Conservation (phyloP, 768 basidiomycete species). For the Pisolithus albus region DNA sequence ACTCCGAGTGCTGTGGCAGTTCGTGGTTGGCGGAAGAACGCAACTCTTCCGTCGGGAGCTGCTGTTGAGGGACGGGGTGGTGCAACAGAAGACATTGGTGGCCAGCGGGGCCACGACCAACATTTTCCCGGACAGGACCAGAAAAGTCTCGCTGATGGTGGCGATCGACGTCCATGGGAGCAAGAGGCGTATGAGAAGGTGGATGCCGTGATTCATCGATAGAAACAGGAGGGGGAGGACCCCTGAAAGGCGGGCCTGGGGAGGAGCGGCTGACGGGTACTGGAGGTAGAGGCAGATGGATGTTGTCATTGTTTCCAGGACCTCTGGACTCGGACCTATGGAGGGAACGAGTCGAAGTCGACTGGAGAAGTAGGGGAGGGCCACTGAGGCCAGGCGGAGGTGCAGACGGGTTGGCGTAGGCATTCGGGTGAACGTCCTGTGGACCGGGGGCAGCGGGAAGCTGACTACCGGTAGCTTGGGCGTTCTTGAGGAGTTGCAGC, state of each 20-base stretch:
- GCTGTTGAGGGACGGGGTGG: constrained; percentile 59
- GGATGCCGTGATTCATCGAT: constrained; percentile 68
- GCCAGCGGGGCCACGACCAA: constrained; percentile 46
- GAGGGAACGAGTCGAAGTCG: constrained; percentile 36
- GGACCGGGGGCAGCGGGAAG: constrained; percentile 87
- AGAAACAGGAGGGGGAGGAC: constrained; percentile 76
- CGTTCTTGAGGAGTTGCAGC: constrained; percentile 69
- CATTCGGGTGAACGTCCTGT: constrained; percentile 93
- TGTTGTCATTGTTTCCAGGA: constrained; percentile 31
- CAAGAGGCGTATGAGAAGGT: constrained; percentile 62
- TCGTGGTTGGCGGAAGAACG: constrained; percentile 33
- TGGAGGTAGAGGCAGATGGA: constrained; percentile 56
- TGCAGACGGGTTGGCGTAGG: constrained; percentile 75
- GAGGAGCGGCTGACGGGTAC: constrained; percentile 45
- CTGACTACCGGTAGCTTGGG: constrained; percentile 65
- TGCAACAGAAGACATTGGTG: constrained; percentile 57
- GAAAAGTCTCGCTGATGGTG: constrained; percentile 54
- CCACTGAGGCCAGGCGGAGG: constrained; percentile 65
- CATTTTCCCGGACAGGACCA: constrained; percentile 37
- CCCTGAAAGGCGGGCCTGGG: constrained; percentile 60
- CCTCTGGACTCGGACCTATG: constrained; percentile 68
- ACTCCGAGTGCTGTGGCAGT: constrained; percentile 49
- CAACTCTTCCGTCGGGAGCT: constrained; percentile 45
- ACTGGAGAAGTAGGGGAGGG: constrained; percentile 58
- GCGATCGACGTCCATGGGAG: constrained; percentile 71